Evolutionary conservation across 441 rosid species (phyloP).

Genomic region (Bruguiera hainesii): DNA sequence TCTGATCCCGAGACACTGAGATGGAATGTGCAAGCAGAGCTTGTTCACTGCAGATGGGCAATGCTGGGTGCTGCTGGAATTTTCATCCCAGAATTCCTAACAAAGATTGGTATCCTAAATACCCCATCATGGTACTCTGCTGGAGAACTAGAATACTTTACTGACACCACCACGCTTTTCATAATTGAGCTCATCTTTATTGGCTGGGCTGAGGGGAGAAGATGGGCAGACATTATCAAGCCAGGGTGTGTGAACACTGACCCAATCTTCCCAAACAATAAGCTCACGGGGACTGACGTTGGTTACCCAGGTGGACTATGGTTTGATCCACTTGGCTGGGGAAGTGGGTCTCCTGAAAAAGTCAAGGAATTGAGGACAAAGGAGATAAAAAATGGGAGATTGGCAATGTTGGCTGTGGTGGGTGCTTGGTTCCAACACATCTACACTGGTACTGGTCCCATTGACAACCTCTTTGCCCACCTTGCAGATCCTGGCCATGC

Average conservation of each 20-base stretch:
- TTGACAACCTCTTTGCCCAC: constrained; percentile 93
- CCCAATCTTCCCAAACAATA: constrained; percentile 97
- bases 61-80: constrained; percentile 97
- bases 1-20: constrained; percentile 88
- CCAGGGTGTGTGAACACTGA: constrained; percentile 96
- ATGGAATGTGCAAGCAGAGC: constrained; percentile 85
- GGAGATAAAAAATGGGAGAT: constrained; percentile 91
- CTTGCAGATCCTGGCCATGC: constrained; percentile 99
- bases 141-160: constrained; percentile 83
- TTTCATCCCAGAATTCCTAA: constrained; percentile 88
- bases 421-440: constrained; percentile 99
- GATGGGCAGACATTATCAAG: constrained; percentile 95
- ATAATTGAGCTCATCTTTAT: constrained; percentile 71
- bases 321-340: constrained; percentile 98
- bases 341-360: constrained; percentile 75
- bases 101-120: constrained; percentile 79
- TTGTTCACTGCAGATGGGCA: constrained; percentile 96
- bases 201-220: constrained; percentile 96
- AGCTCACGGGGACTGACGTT: constrained; percentile 89
- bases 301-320: constrained; percentile 98
- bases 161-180: constrained; percentile 92
- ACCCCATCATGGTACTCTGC: constrained; percentile 96
- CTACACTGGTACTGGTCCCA: constrained; percentile 95
- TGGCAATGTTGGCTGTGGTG: constrained; percentile 97
- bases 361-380: constrained; percentile 84